Conservation (phyloP, 73 alveolate species). For the Paramecium biaurelia region DNA sequence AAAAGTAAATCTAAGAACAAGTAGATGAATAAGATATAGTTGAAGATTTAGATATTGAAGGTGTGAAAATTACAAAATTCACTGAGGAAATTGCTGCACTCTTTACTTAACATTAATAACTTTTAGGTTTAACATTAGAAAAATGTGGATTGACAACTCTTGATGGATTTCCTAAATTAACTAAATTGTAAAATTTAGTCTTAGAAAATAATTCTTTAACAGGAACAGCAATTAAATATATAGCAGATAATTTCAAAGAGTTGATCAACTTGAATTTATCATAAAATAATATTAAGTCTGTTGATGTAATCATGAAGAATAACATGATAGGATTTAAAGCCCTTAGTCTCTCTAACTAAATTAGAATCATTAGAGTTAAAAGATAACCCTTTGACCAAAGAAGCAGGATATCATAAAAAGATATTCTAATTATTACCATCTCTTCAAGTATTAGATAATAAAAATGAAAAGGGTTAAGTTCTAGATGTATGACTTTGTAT, state of each 20-base stretch:
- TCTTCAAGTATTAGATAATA: not conserved
- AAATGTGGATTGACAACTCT: constrained; percentile 12
- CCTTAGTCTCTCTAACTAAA: not conserved
- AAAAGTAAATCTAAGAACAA: not conserved
- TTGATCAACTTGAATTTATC: not conserved
- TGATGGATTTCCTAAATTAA: constrained; percentile 29
- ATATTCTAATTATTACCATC: not conserved
- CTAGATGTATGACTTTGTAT: not conserved
- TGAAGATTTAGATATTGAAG: not conserved
- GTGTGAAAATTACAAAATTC: constrained; percentile 7
- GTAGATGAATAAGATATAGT: constrained; percentile 8
- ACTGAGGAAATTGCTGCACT: constrained; percentile 9
- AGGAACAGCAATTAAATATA: constrained; percentile 9
- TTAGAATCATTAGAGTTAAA: not conserved
- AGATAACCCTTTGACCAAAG: constrained; percentile 2
- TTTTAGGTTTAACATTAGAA: not conserved
- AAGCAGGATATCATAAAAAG: constrained; percentile 13
- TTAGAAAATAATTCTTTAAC: not conserved
- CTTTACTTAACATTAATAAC: not conserved
- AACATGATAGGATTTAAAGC: not conserved
- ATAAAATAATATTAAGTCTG: not conserved
- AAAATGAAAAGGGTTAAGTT: not conserved
- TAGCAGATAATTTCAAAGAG: constrained; percentile 4
- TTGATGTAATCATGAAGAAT: constrained; percentile 17
- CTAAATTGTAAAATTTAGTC: not conserved